These are phyloP conservation scores for Apiotrichum mycotoxinovorans DNA, from an alignment of 1,284 basidiomycete genomes.

Conservation along the genomic window DNA sequence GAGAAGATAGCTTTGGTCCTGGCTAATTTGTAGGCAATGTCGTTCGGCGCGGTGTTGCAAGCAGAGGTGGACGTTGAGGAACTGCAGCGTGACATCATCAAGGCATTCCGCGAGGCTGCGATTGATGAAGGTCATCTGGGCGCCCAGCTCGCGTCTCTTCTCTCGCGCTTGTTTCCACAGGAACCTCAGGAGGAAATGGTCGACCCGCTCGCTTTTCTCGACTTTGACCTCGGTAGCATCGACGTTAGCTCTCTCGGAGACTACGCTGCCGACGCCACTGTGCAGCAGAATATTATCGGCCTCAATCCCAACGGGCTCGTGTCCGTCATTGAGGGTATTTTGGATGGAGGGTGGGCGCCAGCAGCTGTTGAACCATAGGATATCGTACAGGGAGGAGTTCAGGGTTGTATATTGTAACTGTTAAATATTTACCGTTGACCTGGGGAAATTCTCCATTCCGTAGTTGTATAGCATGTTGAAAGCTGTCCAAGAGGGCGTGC, in stretches of 20 bases:
- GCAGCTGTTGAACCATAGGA: too few relatives aligned
- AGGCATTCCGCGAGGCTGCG: conserved; percentile 2
- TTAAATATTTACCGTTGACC: too few relatives aligned
- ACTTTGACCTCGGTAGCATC: conserved; percentile 8
- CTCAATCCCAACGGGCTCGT: conserved; percentile 9
- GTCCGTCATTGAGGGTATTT: conserved; percentile 10
- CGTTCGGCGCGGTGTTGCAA: conserved; percentile 4
- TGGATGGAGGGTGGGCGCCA: too few relatives aligned
- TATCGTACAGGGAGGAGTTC: too few relatives aligned
- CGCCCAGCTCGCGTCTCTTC: conserved; percentile 5
- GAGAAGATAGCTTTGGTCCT: too few relatives aligned
- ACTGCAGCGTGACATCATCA: conserved; percentile 6
- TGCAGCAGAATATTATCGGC: background rate
- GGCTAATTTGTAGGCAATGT: too few relatives aligned
- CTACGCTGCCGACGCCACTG: too few relatives aligned
- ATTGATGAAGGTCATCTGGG: conserved; percentile 13
- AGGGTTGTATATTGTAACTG: too few relatives aligned
- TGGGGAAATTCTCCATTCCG: too few relatives aligned
- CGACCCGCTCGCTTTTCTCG: conserved; percentile 3
- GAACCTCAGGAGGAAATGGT: background rate
- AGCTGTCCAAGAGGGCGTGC: too few relatives aligned
- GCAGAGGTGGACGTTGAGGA: conserved; percentile 3
- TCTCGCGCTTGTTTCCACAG: conserved; percentile 2
- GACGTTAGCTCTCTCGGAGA: conserved; percentile 5
- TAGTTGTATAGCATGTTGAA: too few relatives aligned